Evolutionary conservation across 257 asterid genomes (phyloP).

Genomic region (Solanum lignicaule): DNA sequence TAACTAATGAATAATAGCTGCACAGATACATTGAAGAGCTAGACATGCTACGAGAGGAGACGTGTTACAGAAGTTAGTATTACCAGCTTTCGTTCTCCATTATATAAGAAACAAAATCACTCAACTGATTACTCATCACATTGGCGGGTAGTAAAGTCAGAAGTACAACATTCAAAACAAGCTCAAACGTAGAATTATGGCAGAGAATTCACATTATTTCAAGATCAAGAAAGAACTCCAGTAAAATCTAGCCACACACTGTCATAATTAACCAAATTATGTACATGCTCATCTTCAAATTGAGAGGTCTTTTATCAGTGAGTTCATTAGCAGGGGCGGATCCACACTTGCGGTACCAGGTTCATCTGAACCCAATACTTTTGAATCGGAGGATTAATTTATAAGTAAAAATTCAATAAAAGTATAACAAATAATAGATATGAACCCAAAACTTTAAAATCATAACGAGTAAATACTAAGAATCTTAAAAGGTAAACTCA

Average conservation of each 20-base stretch:
- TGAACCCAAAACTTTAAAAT: background rate
- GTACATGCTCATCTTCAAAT: background rate
- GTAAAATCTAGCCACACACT: background rate
- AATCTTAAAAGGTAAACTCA: background rate
- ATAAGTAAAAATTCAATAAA: background rate
- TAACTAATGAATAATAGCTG: background rate
- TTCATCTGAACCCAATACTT: background rate
- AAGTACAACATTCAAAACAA: background rate
- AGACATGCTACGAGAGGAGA: background rate
- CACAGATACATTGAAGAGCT: background rate
- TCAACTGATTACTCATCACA: background rate
- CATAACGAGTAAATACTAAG: background rate
- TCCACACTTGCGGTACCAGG: background rate
- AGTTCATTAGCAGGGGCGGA: background rate
- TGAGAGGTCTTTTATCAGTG: background rate
- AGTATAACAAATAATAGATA: background rate
- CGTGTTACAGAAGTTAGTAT: background rate
- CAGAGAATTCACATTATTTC: background rate
- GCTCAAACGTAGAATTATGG: background rate
- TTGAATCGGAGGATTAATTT: background rate
- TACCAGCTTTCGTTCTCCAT: background rate
- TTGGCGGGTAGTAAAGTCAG: background rate
- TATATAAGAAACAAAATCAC: background rate
- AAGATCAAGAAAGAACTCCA: background rate
- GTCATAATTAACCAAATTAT: background rate